phyloP scores from a whole-genome alignment of 305 asterid species.

The Rubia tinctorum region DNA sequence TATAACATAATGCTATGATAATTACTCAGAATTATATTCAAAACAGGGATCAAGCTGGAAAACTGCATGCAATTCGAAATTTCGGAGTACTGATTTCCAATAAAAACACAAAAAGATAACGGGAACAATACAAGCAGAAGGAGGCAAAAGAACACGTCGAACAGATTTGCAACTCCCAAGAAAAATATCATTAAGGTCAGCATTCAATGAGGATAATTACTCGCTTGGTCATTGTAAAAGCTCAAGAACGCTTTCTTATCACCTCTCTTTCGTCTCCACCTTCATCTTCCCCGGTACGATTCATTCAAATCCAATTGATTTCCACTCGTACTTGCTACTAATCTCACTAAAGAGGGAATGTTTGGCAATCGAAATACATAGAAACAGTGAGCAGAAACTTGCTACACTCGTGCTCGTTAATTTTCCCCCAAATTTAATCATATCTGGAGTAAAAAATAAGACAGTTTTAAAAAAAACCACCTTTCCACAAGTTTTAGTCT shows the following conservation, averaged over 20 bases:
- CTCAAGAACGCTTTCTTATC: neutral
- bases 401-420: too few species aligned
- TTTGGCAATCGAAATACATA: too few species aligned
- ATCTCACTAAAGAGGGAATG: too few species aligned
- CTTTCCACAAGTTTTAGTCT: too few species aligned
- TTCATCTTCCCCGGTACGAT: conserved; percentile 24
- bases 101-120: neutral
- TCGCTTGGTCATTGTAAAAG: too few species aligned
- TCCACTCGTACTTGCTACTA: neutral
- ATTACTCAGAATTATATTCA: too few species aligned
- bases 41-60: too few species aligned
- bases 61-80: neutral
- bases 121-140: neutral
- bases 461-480: too few species aligned
- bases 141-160: neutral
- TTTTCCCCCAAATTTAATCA: too few species aligned
- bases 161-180: conserved; percentile 9
- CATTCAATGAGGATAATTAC: neutral
- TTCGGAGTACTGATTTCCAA: neutral
- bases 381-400: too few species aligned
- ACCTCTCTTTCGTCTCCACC: neutral
- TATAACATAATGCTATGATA: too few species aligned
- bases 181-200: conserved; percentile 9
- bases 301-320: conserved; percentile 3
- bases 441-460: too few species aligned